Conservation (phyloP, 1,284 basidiomycete species). For the Fistulinella cinereoalba region DNA sequence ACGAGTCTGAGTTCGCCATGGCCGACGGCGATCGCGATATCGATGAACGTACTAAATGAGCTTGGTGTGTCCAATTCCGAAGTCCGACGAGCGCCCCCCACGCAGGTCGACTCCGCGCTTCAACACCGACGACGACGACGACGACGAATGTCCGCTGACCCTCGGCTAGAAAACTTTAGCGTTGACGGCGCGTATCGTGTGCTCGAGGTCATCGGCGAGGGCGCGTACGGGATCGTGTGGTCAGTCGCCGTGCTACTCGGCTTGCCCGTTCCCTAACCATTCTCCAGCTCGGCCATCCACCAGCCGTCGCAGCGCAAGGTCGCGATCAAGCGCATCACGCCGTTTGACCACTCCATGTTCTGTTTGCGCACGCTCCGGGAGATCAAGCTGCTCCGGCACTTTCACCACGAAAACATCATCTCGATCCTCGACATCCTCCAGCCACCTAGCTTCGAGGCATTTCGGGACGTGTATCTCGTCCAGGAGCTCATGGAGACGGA, state of each 20-base stretch:
- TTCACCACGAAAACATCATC: conserved; percentile 61
- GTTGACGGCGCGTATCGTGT: conserved; percentile 71
- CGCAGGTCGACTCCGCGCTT: not conserved
- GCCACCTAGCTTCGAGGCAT: conserved; percentile 58
- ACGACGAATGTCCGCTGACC: conserved; percentile 20
- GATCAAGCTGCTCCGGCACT: conserved; percentile 70
- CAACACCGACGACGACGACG: conserved; percentile 10
- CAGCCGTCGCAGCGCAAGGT: conserved; percentile 62
- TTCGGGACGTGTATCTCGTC: conserved; percentile 84
- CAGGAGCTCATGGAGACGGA: conserved; percentile 93
- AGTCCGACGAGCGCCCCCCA: conserved; percentile 18
- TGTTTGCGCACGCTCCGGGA: conserved; percentile 83
- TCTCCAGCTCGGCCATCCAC: conserved; percentile 63
- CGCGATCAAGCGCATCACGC: conserved; percentile 80
- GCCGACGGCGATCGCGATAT: too few species aligned
- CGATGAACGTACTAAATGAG: too few species aligned
- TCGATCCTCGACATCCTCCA: conserved; percentile 79
- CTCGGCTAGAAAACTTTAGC: conserved; percentile 28
- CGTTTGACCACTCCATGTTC: conserved; percentile 89
- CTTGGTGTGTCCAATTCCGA: conserved; percentile 15
- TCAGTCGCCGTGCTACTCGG: conserved; percentile 7
- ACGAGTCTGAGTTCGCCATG: too few species aligned
- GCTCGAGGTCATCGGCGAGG: conserved; percentile 87
- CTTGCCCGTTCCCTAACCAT: not conserved
- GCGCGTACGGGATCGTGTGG: conserved; percentile 86